Percentiles rank a stretch among this genome's conserved stretches.
Conservation (phyloP, 2,329 filamentous ascomycete species). For the Colletotrichum sp. region DNA sequence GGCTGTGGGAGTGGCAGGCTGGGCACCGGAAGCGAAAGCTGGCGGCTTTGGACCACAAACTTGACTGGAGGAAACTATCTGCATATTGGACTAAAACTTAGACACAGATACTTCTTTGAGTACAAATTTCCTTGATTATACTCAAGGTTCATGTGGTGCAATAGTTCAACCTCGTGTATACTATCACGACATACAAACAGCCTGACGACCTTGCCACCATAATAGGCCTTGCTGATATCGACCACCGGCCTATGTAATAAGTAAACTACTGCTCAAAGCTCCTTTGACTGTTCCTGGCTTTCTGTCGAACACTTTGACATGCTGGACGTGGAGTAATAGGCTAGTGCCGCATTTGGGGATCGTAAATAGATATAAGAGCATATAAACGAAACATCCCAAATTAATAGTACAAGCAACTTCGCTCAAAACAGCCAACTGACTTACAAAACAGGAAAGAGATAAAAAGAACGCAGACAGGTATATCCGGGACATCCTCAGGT, state of each 20-base stretch:
- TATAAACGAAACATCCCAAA: neutral
- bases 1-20: neutral
- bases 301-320: neutral
- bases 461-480: neutral
- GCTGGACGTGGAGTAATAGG: rapidly evolving
- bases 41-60: neutral
- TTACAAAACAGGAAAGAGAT: neutral
- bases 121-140: rapidly evolving
- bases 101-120: rapidly evolving
- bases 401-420: neutral
- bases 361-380: rapidly evolving
- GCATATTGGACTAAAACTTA: neutral
- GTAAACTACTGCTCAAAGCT: rapidly evolving
- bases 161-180: neutral
- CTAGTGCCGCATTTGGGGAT: neutral
- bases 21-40: neutral
- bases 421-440: neutral
- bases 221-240: neutral
- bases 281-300: rapidly evolving
- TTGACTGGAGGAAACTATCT: neutral
- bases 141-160: neutral
- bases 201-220: neutral
- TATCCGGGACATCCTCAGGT: neutral
- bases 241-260: rapidly evolving
- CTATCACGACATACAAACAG: neutral